Conservation (phyloP, 2,329 filamentous ascomycete species). For the Phialophora tarda region DNA sequence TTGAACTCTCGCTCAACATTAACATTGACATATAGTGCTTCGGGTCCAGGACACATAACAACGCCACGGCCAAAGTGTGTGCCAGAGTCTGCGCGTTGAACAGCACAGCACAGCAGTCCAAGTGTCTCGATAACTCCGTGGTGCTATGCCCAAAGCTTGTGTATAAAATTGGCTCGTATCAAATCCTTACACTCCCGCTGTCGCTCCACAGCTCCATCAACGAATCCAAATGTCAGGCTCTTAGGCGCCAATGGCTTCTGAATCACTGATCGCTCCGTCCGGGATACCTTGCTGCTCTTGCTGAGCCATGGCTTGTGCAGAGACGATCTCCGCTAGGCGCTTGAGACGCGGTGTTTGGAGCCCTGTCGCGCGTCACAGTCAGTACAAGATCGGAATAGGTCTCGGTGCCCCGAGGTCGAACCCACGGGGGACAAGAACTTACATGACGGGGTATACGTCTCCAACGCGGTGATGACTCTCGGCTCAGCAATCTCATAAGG, state of each 20-base stretch:
- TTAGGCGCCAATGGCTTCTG: slow-evolving; percentile 26
- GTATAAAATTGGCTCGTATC: slow-evolving; percentile 8
- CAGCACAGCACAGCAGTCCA: slow-evolving; percentile 6
- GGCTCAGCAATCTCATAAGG: slow-evolving; percentile 99
- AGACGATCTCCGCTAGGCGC: slow-evolving; percentile 96
- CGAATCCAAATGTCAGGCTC: neutral
- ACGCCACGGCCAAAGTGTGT: slow-evolving; percentile 15
- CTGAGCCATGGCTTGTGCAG: slow-evolving; percentile 92
- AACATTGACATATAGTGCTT: slow-evolving; percentile 15
- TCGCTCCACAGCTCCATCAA: neutral
- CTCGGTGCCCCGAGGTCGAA: neutral
- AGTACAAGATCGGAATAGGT: slow-evolving; percentile 35
- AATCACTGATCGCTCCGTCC: slow-evolving; percentile 38
- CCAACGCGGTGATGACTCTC: slow-evolving; percentile 89
- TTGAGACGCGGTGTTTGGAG: slow-evolving; percentile 94
- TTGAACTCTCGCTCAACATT: slow-evolving; percentile 15
- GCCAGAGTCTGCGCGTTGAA: neutral
- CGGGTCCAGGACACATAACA: slow-evolving; percentile 5
- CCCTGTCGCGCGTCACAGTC: slow-evolving; percentile 61
- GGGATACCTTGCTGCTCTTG: slow-evolving; percentile 78
- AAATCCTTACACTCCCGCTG: neutral
- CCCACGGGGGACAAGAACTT: slow-evolving; percentile 52
- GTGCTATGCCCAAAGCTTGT: slow-evolving; percentile 24
- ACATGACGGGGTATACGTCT: slow-evolving; percentile 99
- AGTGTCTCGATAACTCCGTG: slow-evolving; percentile 15